These are phyloP conservation scores for Passalora sequoiae DNA, from an alignment of 2,329 filamentous ascomycete genomes.

Conservation along the genomic window DNA sequence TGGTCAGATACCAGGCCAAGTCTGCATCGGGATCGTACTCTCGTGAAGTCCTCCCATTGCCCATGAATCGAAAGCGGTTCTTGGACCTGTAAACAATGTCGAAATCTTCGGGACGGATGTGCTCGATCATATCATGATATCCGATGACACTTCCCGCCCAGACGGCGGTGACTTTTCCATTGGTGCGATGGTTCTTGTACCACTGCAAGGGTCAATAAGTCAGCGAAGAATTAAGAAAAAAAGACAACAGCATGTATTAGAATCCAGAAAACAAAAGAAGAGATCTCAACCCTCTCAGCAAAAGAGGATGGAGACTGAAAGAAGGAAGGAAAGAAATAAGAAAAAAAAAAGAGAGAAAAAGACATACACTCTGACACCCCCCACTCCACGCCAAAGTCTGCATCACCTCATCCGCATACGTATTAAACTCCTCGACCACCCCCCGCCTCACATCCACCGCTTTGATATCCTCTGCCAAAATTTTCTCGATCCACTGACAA, in stretches of 20 bases:
- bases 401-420: conserved; percentile 31
- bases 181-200: conserved; percentile 29
- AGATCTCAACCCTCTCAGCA: no score
- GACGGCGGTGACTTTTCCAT: conserved; percentile 32
- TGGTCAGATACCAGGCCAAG: conserved; percentile 24
- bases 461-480: conserved; percentile 29
- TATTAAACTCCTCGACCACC: conserved; percentile 29
- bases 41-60: conserved; percentile 42
- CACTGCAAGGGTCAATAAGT: conserved; percentile 7
- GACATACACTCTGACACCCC: conserved; percentile 25
- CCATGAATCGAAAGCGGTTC: conserved; percentile 48
- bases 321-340: no score
- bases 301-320: no score
- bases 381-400: conserved; percentile 31
- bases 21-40: conserved; percentile 27
- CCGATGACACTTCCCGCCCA: conserved; percentile 27
- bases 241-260: no score
- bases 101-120: conserved; percentile 47
- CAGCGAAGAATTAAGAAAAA: background rate
- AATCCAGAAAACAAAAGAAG: no score
- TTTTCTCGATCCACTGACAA: conserved; percentile 29
- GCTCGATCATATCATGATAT: conserved; percentile 32
- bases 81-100: conserved; percentile 41
- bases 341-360: background rate
- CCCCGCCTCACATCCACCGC: conserved; percentile 25